Evolutionary conservation across 768 basidiomycete genomes (phyloP).

Genomic region (Boletus coccyginus): DNA sequence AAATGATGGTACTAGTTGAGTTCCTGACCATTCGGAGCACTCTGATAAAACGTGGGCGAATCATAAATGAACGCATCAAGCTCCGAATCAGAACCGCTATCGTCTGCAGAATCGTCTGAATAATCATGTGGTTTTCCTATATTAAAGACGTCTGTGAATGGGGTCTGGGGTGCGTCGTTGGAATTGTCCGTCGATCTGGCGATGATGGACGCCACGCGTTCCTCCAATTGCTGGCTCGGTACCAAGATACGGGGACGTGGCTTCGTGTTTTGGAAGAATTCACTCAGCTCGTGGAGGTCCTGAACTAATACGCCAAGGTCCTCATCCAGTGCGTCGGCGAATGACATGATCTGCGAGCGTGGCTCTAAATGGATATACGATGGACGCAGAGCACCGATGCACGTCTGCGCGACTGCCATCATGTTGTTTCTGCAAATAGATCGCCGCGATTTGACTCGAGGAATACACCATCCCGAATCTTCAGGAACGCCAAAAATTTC

Average conservation of each 20-base stretch:
- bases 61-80: conserved; percentile 64
- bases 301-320: conserved; percentile 77
- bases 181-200: conserved; percentile 67
- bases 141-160: conserved; percentile 73
- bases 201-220: conserved; percentile 77
- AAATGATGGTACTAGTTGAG: conserved; percentile 8
- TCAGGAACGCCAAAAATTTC: conserved; percentile 81
- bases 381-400: conserved; percentile 64
- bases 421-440: conserved; percentile 73
- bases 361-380: conserved; percentile 74
- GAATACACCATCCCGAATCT: conserved; percentile 85
- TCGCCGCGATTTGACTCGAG: conserved; percentile 59
- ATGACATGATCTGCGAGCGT: conserved; percentile 37
- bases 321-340: conserved; percentile 44
- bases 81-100: conserved; percentile 36
- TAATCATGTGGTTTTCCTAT: conserved; percentile 38
- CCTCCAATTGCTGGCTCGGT: conserved; percentile 65
- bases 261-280: conserved; percentile 60
- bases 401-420: conserved; percentile 83
- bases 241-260: conserved; percentile 34
- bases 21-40: conserved; percentile 42
- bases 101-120: conserved; percentile 49
- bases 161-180: conserved; percentile 67
- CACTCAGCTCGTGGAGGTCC: conserved; percentile 72
- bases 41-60: conserved; percentile 44